Percentiles rank a stretch among this genome's conserved stretches.
phyloP scores from a whole-genome alignment of 73 alveolate genomes.

The Stentor coeruleus region DNA sequence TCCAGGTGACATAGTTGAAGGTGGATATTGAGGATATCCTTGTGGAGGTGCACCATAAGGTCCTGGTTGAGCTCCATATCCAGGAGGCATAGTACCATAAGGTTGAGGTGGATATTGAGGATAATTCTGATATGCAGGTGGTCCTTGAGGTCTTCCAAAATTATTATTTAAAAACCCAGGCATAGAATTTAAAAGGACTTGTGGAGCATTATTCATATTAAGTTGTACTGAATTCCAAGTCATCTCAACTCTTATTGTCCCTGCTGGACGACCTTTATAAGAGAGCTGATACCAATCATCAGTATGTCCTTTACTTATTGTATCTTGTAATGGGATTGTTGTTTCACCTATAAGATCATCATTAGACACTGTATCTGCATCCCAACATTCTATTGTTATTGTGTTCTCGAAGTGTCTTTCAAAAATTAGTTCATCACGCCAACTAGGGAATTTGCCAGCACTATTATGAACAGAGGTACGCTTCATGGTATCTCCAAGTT shows the following conservation, averaged over 20 bases:
- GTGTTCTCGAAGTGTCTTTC: not conserved
- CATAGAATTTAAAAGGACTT: not conserved
- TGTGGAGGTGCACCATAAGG: conserved; percentile 9
- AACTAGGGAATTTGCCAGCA: conserved; percentile 39
- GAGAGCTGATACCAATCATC: conserved; percentile 16
- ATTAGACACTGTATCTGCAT: not conserved
- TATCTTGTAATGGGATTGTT: not conserved
- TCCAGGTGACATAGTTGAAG: not conserved
- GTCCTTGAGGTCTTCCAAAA: conserved; percentile 29
- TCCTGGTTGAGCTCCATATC: not conserved
- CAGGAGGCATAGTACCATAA: not conserved
- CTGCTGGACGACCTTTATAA: conserved; percentile 23
- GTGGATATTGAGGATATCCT: not conserved
- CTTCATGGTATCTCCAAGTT: not conserved
- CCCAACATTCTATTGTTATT: not conserved
- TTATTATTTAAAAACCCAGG: conserved; percentile 20
- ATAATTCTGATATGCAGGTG: conserved; percentile 18
- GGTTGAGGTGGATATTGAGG: conserved; percentile 18
- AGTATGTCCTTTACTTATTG: not conserved
- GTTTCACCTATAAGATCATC: conserved; percentile 24
- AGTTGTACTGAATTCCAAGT: not conserved
- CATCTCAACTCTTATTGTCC: conserved; percentile 14
- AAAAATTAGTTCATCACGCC: conserved; percentile 33
- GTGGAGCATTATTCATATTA: not conserved
- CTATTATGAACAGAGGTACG: conserved; percentile 20